A percentile compares a stretch with the other conserved stretches of the same genome.
Conservation (phyloP, 2,329 filamentous ascomycete species). For the Lecanicillium sp. region DNA sequence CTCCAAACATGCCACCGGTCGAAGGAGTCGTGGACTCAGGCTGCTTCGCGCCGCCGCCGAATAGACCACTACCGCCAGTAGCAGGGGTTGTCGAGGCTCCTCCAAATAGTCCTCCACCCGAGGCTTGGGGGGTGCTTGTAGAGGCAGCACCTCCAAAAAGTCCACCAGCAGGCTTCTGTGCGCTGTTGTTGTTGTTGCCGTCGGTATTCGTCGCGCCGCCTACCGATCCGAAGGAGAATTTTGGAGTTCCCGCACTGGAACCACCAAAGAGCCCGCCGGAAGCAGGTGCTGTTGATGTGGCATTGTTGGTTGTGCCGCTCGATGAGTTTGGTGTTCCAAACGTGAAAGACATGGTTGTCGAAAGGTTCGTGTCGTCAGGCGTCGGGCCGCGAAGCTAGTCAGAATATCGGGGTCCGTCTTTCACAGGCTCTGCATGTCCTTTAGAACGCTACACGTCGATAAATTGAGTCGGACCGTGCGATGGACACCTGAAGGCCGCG, state of each 20-base stretch:
- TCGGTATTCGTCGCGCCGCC: constrained; percentile 3
- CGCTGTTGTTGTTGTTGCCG: constrained; percentile 1
- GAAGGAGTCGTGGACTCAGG: constrained; percentile 15
- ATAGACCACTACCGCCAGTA: constrained; percentile 5
- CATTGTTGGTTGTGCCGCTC: constrained; percentile 21
- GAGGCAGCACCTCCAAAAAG: constrained; percentile 6
- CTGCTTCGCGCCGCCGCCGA: constrained; percentile 13
- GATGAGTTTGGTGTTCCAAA: constrained; percentile 27
- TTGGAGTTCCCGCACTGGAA: constrained; percentile 15
- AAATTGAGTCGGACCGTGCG: not conserved
- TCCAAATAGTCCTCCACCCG: constrained; percentile 16
- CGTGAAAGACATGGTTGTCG: constrained; percentile 28
- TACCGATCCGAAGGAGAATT: constrained; percentile 23
- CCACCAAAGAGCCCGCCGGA: constrained; percentile 21
- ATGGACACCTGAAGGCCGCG: not conserved
- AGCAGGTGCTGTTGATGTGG: constrained; percentile 27
- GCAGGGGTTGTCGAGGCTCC: constrained; percentile 4
- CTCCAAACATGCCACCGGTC: constrained; percentile 31
- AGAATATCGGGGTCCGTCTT: no score
- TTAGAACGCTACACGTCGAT: no score
- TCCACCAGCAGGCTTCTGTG: not conserved
- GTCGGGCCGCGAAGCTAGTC: no score
- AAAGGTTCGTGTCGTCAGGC: not conserved
- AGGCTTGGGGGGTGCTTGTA: constrained; percentile 11
- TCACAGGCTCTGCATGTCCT: no score